These are phyloP conservation scores for Ilex aquifolium DNA, from an alignment of 257 asterid species.

Conservation along the genomic window DNA sequence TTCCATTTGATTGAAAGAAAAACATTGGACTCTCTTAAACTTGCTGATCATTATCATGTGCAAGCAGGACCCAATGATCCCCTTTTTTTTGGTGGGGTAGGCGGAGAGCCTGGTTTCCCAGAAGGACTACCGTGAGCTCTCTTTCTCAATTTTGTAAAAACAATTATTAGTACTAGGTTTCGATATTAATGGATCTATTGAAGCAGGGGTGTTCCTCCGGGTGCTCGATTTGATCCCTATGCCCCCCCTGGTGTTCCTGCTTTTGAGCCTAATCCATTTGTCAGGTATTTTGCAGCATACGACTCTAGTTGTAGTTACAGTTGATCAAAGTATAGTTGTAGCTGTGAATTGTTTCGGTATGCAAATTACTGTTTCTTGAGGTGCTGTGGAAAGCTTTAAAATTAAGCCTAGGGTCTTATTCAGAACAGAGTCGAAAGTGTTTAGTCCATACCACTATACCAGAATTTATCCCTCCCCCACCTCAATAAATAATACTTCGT, in stretches of 20 bases:
- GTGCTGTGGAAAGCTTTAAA: no score
- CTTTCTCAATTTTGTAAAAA: background rate
- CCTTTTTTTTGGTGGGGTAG: slow-evolving; percentile 55
- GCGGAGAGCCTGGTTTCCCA: slow-evolving; percentile 42
- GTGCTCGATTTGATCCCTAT: slow-evolving; percentile 86
- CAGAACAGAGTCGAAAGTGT: no score
- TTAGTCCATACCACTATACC: no score
- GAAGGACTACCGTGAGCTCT: slow-evolving; percentile 50
- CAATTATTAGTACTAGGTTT: background rate
- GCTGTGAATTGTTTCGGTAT: no score
- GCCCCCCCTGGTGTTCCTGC: slow-evolving; percentile 92
- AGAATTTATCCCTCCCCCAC: no score
- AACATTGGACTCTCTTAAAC: background rate
- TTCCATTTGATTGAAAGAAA: slow-evolving; percentile 8
- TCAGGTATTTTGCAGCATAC: slow-evolving; percentile 32
- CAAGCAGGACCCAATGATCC: slow-evolving; percentile 77
- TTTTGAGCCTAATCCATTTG: slow-evolving; percentile 75
- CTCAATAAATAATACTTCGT: no score
- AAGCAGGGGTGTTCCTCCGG: slow-evolving; percentile 74
- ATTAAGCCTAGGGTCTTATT: no score
- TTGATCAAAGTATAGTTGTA: background rate
- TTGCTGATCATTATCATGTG: slow-evolving; percentile 3
- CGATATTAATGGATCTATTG: slow-evolving; percentile 1
- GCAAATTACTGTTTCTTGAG: no score
- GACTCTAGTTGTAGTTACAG: background rate